Evolutionary conservation across 768 basidiomycete genomes (phyloP).

Genomic region (Pilatotrama ljubarskyi): DNA sequence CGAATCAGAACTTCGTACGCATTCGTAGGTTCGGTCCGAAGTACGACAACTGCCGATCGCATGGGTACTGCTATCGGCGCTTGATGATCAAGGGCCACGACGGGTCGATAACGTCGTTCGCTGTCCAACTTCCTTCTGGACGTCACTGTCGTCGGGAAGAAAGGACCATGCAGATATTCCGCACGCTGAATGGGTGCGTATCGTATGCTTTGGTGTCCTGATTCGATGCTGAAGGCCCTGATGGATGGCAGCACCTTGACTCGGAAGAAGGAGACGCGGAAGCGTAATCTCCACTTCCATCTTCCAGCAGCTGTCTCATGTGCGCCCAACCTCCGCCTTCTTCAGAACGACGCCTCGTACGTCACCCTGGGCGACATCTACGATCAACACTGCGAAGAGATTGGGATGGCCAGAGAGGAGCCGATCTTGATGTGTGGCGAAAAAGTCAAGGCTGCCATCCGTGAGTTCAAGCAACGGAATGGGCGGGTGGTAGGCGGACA

Average conservation of each 20-base stretch:
- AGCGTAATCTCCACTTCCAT: constrained; percentile 90
- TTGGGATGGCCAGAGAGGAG: constrained; percentile 81
- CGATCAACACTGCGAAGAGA: constrained; percentile 80
- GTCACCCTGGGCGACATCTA: constrained; percentile 91
- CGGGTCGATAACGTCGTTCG: constrained; percentile 85
- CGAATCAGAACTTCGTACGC: constrained; percentile 84
- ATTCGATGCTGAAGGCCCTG: neutral
- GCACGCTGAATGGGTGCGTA: constrained; percentile 88
- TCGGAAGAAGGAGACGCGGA: constrained; percentile 90
- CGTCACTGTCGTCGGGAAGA: constrained; percentile 91
- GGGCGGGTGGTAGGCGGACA: constrained; percentile 16
- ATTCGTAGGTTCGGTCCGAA: constrained; percentile 90
- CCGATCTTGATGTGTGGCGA: constrained; percentile 85
- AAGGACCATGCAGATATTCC: constrained; percentile 84
- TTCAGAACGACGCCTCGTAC: constrained; percentile 92
- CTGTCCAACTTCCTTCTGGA: constrained; percentile 85
- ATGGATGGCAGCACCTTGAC: constrained; percentile 60
- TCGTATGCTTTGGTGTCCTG: neutral
- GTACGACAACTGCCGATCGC: constrained; percentile 86
- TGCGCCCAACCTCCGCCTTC: constrained; percentile 78
- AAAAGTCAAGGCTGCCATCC: constrained; percentile 71
- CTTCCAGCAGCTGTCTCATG: constrained; percentile 85
- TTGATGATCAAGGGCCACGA: constrained; percentile 91
- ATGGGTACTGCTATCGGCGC: constrained; percentile 85
- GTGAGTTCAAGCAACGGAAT: constrained; percentile 51